phyloP scores from a whole-genome alignment of 2,329 filamentous ascomycete species.

The Aureobasidium sp. region DNA sequence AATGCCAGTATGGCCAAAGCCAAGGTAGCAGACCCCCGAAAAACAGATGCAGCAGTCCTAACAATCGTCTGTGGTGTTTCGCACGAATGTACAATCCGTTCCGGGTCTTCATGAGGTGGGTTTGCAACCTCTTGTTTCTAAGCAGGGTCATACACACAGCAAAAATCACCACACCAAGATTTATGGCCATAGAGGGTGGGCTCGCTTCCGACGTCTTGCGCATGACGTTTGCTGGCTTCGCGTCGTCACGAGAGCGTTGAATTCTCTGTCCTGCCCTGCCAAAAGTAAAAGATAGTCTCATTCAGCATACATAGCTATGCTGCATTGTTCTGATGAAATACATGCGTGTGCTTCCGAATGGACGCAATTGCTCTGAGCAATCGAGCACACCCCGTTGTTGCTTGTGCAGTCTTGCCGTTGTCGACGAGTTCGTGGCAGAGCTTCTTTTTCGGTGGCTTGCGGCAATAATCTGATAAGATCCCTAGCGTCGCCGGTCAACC shows the following conservation, averaged over 20 bases:
- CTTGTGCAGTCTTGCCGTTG: neutral
- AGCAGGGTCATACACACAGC: neutral
- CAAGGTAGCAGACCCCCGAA: no score
- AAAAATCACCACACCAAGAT: neutral
- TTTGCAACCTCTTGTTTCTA: no score
- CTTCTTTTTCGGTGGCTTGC: slow-evolving; percentile 4
- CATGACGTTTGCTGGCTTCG: neutral
- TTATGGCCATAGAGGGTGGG: neutral
- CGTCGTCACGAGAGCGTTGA: neutral
- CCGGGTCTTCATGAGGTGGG: no score
- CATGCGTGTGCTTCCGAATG: no score
- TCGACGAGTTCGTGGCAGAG: neutral
- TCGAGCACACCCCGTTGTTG: neutral
- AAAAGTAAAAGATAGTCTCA: no score
- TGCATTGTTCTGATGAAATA: no score
- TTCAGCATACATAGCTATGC: no score
- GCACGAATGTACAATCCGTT: no score
- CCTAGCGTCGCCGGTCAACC: neutral
- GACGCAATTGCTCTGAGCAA: neutral
- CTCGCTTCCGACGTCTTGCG: neutral
- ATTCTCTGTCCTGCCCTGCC: no score
- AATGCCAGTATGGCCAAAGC: no score
- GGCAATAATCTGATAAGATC: slow-evolving; percentile 11
- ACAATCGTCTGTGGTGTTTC: no score
- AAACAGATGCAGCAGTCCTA: no score